Evolutionary conservation across 2,329 filamentous ascomycete genomes (phyloP), one percentile per base, ranked within the genome.

Genomic region (Peltaster fructicola): DNA sequence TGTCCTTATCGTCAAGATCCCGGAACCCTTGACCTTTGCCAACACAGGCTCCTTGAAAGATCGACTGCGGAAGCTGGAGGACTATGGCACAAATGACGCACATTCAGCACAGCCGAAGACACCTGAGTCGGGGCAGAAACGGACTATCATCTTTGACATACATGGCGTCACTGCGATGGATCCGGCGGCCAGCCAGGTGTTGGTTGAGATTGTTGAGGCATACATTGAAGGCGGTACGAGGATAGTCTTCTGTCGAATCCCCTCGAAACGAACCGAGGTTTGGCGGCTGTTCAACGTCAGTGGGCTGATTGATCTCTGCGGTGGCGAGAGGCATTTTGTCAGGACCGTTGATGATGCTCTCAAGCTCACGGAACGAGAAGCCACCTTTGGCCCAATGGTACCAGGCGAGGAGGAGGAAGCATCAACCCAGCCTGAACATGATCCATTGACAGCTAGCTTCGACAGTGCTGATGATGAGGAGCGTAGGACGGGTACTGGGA

Each of bases 81-180:
- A 82, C 12, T 92, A 95, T 43, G 88, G 88, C n/a, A 85, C 81
- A 0, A 73, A 61, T 22, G 61, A 66, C 26, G 81, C 79, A 0
- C 88, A 95, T 41, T 88, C 88, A 0, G 84, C 84, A 0, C 60
- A 93, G 10, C 88, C 88, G 1, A 67, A 78, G 3, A 61, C 91
- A 8, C 65, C 71, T n/a, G 75, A 85, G 32, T n/a, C n/a, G n/a
- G n/a, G n/a, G n/a, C 73, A 79, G 41, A 93, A 93, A 47, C 68
- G 72, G 38, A 93, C 92, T 44, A 63, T 98, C 49, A 82, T 98
- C 33, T 95, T 98, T 43, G 88, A 98, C 47, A 82, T 95, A 6
- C 85, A 95, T 39, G 88, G 88, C n/a, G 88, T 98, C 3, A 92
- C 84, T 0, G 77, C 76, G 14, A 72, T 98, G 40, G 88, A 98